These are phyloP conservation scores for Ophiostoma piceae DNA, from an alignment of 2,329 filamentous ascomycete genomes.

Conservation along the genomic window DNA sequence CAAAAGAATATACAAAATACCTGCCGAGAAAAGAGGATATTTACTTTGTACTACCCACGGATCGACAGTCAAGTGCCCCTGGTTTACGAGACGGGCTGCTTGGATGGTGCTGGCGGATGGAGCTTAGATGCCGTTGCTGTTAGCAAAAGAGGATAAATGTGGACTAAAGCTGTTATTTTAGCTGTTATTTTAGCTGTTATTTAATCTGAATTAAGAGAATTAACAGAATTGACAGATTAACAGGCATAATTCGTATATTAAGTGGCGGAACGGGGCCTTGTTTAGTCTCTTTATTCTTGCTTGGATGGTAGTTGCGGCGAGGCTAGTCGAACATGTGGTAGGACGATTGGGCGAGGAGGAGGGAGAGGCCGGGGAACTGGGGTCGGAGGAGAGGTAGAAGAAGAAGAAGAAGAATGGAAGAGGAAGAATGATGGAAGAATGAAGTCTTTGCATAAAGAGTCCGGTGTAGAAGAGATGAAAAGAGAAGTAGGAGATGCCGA, in stretches of 20 bases:
- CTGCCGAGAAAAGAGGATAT: not conserved
- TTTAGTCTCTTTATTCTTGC: not conserved
- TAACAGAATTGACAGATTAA: not conserved
- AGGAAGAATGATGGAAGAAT: not conserved
- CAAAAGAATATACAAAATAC: too few species aligned
- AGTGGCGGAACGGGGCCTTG: not conserved
- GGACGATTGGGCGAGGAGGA: conserved; percentile 25
- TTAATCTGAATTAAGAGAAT: not conserved
- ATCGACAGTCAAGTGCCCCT: not conserved
- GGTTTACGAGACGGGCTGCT: not conserved
- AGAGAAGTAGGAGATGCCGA: not conserved
- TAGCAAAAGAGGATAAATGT: not conserved
- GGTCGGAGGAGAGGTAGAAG: conserved; percentile 15
- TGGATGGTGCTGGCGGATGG: not conserved
- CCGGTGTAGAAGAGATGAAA: too few species aligned
- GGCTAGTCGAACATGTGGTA: conserved; percentile 21
- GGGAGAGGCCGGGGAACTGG: conserved; percentile 11
- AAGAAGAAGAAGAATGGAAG: not conserved
- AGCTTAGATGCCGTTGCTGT: not conserved
- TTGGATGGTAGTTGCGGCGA: not conserved
- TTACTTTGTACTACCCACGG: not conserved
- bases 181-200: not conserved
- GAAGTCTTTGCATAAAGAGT: not conserved
- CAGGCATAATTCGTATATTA: not conserved
- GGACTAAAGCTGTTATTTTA: not conserved